Evolutionary conservation across 2,329 filamentous ascomycete species (phyloP), one percentile per base, ranked within the genome.

Genomic region (Parastagonospora avenae): DNA sequence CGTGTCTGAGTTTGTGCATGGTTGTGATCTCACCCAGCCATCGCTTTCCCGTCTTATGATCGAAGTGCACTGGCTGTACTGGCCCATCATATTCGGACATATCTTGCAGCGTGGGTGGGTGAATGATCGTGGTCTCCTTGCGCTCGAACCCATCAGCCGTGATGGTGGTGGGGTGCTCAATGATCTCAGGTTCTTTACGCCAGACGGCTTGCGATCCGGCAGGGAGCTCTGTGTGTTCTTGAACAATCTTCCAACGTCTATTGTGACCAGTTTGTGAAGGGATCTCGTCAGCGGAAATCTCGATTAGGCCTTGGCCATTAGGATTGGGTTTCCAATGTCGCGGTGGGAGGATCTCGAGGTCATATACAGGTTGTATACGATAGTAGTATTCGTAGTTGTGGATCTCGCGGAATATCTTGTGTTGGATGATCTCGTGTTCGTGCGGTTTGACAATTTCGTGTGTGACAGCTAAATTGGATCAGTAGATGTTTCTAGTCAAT

Each of bases 301-400:
- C 79, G 11, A 73, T 64, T 7, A 80, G 68, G 1, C 70, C 69
- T 7, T 70, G 55, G 0, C 65, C 59, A 2, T 68, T 62, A 3
- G 71, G 60, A 12, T 68, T 58, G 4, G 73, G 76, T 2, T 80
- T 70, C 65, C 80, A 83, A 62, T 84, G 82, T 9, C 78, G 76
- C 1, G 81, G 70, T 2, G 82, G 80, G 1, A 83, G 72, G 8
- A 83, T 74, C 60, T 84, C 77, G 10, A 79, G 76, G 45, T 84
- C 79, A 27, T 79, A 73, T 16, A 84, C 74, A 2, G 82, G 82
- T n/a, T 80, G 76, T 24, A 81, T 72, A 24, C 78, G 77, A 52
- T 83, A 80, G 56, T 77, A 79, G 31, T 80, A 66, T 54, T 83
- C 77, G 62, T 84, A 75, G 30, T 77, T 78, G 67, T 84, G 82